Evolutionary conservation across 2,329 filamentous ascomycete species (phyloP).

Genomic region (Paracoccidioides lutzii): DNA sequence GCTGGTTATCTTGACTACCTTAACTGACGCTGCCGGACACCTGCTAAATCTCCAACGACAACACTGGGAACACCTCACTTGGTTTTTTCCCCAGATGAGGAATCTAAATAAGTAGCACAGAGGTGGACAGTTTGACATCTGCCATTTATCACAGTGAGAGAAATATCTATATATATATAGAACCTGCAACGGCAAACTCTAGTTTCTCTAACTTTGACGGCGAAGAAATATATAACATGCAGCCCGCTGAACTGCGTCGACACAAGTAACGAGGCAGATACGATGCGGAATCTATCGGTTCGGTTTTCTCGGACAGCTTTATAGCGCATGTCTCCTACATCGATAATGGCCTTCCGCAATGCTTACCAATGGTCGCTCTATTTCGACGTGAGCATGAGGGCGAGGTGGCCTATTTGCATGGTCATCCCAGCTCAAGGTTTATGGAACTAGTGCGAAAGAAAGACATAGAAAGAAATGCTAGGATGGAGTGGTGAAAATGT

Average conservation of each 20-base stretch:
- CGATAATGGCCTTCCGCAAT: background rate
- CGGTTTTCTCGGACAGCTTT: background rate
- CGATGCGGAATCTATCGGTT: background rate
- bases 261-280: background rate
- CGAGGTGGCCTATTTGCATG: constrained; percentile 52
- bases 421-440: constrained; percentile 65
- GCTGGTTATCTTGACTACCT: too few relatives aligned
- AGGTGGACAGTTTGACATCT: too few relatives aligned
- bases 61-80: too few relatives aligned
- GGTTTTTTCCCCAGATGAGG: too few relatives aligned
- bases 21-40: too few relatives aligned
- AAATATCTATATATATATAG: too few relatives aligned
- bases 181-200: too few relatives aligned
- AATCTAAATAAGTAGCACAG: too few relatives aligned
- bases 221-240: background rate
- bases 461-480: constrained; percentile 45
- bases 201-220: too few relatives aligned
- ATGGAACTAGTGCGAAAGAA: constrained; percentile 49
- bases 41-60: too few relatives aligned
- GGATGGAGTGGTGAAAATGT: background rate
- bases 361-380: background rate
- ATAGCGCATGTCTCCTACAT: constrained; percentile 1
- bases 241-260: background rate
- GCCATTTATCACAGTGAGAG: too few relatives aligned
- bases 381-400: background rate